A percentile compares a stretch with the other conserved stretches of the same genome.
phyloP scores from a whole-genome alignment of 371 early-diverging fungal species.

The Phascolomyces articulosus region DNA sequence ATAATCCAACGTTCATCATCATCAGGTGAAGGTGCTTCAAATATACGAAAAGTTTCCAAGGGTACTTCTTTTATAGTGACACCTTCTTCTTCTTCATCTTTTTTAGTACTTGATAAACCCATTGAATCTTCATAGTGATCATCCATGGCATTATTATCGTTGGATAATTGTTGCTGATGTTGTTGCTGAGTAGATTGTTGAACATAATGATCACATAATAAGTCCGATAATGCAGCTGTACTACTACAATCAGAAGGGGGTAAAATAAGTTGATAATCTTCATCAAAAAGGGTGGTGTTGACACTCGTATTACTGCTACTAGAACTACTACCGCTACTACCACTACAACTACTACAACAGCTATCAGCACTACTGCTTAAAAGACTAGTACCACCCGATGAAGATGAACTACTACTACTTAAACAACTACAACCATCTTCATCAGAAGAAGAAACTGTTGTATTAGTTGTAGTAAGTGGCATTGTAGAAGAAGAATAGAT shows the following conservation, averaged over 20 bases:
- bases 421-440: constrained; percentile 25
- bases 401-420: constrained; percentile 15
- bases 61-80: constrained; percentile 13
- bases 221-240: constrained; percentile 35
- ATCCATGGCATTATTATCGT: neutral
- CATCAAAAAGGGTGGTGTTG: neutral
- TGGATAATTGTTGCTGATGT: neutral
- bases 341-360: constrained; percentile 1
- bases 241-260: constrained; percentile 5
- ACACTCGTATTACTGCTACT: neutral
- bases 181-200: constrained; percentile 20
- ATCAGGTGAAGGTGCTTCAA: constrained; percentile 24
- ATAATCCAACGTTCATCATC: constrained; percentile 25
- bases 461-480: neutral
- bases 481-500: constrained; percentile 11
- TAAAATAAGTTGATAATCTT: neutral
- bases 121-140: neutral
- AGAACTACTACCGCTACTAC: too few species aligned
- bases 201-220: constrained; percentile 46
- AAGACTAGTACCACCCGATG: neutral
- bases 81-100: constrained; percentile 8
- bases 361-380: constrained; percentile 10
- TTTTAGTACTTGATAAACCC: neutral
- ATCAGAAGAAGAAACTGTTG: neutral
- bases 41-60: constrained; percentile 24